A percentile compares a stretch with the other conserved stretches of the same genome.
Evolutionary conservation across 805 yeast species (phyloP).

Genomic region (Scheffersomyces ergatensis): DNA sequence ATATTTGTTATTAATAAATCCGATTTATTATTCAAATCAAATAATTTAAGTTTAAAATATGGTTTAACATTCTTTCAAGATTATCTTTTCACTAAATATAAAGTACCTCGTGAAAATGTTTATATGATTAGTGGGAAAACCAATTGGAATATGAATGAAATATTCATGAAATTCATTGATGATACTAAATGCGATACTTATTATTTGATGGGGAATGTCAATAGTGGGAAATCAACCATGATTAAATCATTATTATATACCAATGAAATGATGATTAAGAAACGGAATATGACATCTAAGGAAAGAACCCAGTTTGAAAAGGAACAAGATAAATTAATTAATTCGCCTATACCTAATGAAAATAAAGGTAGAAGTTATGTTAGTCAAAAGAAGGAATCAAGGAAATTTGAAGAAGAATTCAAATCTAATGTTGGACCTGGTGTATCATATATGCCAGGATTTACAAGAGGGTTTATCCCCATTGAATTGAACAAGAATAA

Average conservation of each 20-base stretch:
- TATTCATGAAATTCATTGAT: slow-evolving; percentile 36
- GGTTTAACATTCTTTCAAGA: slow-evolving; percentile 30
- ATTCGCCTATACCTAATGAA: background rate
- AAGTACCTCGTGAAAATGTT: slow-evolving; percentile 40
- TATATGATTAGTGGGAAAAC: slow-evolving; percentile 48
- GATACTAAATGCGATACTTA: slow-evolving; percentile 23
- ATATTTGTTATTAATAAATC: slow-evolving; percentile 41
- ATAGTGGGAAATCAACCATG: slow-evolving; percentile 68
- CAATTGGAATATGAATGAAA: slow-evolving; percentile 48
- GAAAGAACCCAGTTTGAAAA: slow-evolving; percentile 7
- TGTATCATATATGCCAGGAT: slow-evolving; percentile 60
- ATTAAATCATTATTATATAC: slow-evolving; percentile 43
- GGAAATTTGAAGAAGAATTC: slow-evolving; percentile 14
- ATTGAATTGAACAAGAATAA: slow-evolving; percentile 25
- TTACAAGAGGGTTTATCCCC: slow-evolving; percentile 55
- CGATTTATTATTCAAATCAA: slow-evolving; percentile 41
- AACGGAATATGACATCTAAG: slow-evolving; percentile 9
- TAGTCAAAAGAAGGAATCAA: slow-evolving; percentile 4
- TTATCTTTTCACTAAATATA: slow-evolving; percentile 27
- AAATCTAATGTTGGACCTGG: slow-evolving; percentile 42
- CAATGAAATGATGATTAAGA: slow-evolving; percentile 4
- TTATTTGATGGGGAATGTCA: slow-evolving; percentile 64
- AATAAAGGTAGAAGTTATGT: slow-evolving; percentile 4
- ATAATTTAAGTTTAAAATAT: slow-evolving; percentile 19
- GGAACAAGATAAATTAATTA: slow-evolving; percentile 5